These are phyloP conservation scores for Pleochaeta shiraiana DNA, from an alignment of 2,329 filamentous ascomycete species.

Conservation along the genomic window DNA sequence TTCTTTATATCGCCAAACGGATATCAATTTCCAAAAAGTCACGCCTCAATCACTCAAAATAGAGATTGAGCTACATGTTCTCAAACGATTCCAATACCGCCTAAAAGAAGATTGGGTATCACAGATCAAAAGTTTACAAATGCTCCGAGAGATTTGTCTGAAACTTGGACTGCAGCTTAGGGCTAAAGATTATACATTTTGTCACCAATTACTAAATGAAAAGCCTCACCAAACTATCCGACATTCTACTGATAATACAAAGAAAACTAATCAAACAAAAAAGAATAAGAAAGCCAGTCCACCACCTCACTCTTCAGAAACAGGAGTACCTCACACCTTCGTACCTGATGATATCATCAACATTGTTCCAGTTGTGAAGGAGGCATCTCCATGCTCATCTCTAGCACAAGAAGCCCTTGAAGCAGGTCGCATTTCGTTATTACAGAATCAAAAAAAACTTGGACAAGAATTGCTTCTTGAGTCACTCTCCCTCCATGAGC, in stretches of 20 bases:
- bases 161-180: conserved; percentile 81
- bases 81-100: conserved; percentile 53
- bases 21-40: conserved; percentile 59
- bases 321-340: conserved; percentile 40
- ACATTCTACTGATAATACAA: conserved; percentile 17
- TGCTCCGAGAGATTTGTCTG: conserved; percentile 72
- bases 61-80: conserved; percentile 50
- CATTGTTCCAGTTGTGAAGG: conserved; percentile 85
- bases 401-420: conserved; percentile 92
- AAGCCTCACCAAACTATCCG: conserved; percentile 22
- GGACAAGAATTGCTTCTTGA: conserved; percentile 93
- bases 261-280: conserved; percentile 23
- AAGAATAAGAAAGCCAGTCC: conserved; percentile 35
- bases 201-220: conserved; percentile 12
- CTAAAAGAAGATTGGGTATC: conserved; percentile 46
- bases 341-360: conserved; percentile 71
- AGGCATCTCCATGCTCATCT: conserved; percentile 73
- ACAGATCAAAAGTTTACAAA: conserved; percentile 50
- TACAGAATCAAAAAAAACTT: conserved; percentile 86
- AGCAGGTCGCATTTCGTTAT: conserved; percentile 85
- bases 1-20: conserved; percentile 56
- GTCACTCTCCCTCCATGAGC: conserved; percentile 86
- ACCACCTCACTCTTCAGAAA: conserved; percentile 27
- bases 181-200: conserved; percentile 56
- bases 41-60: conserved; percentile 49